A percentile compares a stretch with the other conserved stretches of the same genome.
Evolutionary conservation across 2,329 filamentous ascomycete species (phyloP).

Genomic region (Myriosclerotinia curreyana): DNA sequence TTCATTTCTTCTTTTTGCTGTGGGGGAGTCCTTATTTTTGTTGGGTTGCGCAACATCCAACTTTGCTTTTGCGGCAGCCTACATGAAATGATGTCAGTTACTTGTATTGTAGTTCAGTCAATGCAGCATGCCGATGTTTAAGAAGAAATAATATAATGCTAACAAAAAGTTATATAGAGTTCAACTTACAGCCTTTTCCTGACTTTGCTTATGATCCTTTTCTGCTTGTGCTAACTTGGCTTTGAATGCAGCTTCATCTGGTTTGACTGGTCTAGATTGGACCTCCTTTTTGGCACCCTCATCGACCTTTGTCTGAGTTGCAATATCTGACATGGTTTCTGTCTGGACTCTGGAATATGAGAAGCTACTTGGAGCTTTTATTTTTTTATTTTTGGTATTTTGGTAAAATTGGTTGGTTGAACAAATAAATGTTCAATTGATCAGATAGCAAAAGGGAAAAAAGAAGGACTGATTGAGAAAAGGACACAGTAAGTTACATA

Average conservation of each 20-base stretch:
- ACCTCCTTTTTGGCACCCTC: slow-evolving; percentile 38
- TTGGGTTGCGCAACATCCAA: slow-evolving; percentile 73
- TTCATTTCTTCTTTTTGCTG: slow-evolving; percentile 79
- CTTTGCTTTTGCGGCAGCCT: slow-evolving; percentile 87
- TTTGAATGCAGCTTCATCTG: slow-evolving; percentile 83
- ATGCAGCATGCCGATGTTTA: slow-evolving; percentile 23
- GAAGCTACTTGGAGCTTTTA: no score
- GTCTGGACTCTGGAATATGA: no score
- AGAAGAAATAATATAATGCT: background rate
- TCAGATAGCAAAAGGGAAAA: background rate
- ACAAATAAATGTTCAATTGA: slow-evolving; percentile 15
- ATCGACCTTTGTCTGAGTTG: slow-evolving; percentile 41
- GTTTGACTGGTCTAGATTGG: slow-evolving; percentile 65
- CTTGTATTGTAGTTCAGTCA: background rate
- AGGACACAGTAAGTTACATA: slow-evolving; percentile 6
- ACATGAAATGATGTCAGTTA: slow-evolving; percentile 30
- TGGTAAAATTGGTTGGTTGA: slow-evolving; percentile 1
- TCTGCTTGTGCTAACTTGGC: slow-evolving; percentile 74
- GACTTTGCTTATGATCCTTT: slow-evolving; percentile 77
- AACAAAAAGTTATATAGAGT: background rate
- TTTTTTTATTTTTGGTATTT: no score
- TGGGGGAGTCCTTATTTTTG: slow-evolving; percentile 79
- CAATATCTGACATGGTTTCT: slow-evolving; percentile 47
- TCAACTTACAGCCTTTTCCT: slow-evolving; percentile 63
- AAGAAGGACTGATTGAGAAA: background rate